A percentile compares a stretch with the other conserved stretches of the same genome.
Evolutionary conservation across 371 early-diverging fungal genomes (phyloP).

Genomic region (Funneliformis caledonium): DNA sequence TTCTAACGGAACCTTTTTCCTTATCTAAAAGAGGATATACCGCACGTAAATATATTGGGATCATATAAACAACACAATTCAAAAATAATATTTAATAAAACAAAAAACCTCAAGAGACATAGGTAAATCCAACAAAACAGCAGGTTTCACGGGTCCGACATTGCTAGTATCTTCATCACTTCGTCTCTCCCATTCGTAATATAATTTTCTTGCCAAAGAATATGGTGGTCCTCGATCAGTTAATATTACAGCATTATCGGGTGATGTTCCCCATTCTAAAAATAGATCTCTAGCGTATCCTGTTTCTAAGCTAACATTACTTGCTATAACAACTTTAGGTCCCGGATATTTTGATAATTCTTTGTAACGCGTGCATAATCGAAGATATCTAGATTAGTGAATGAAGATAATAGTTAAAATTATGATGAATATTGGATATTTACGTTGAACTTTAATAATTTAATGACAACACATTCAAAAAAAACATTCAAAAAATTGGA

Average conservation of each 20-base stretch:
- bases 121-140: slow-evolving; percentile 56
- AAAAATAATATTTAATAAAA: not conserved
- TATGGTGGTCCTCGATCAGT: slow-evolving; percentile 78
- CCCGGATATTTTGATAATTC: slow-evolving; percentile 74
- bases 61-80: not conserved
- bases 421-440: not conserved
- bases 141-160: slow-evolving; percentile 51
- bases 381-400: slow-evolving; percentile 49
- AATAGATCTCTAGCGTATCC: slow-evolving; percentile 86
- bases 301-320: slow-evolving; percentile 73
- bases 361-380: slow-evolving; percentile 67
- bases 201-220: slow-evolving; percentile 74
- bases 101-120: slow-evolving; percentile 48
- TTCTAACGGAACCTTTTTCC: slow-evolving; percentile 78
- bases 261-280: slow-evolving; percentile 62
- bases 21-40: slow-evolving; percentile 44
- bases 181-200: slow-evolving; percentile 68
- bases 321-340: slow-evolving; percentile 87
- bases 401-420: not conserved
- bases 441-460: not conserved
- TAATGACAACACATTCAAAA: not conserved
- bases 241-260: slow-evolving; percentile 72
- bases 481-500: not conserved
- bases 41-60: not conserved
- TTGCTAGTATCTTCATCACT: slow-evolving; percentile 6